Evolutionary conservation across 345 rosid species (phyloP), one percentile per base, ranked within the genome.

Genomic region (Arabidopsis arenosa): DNA sequence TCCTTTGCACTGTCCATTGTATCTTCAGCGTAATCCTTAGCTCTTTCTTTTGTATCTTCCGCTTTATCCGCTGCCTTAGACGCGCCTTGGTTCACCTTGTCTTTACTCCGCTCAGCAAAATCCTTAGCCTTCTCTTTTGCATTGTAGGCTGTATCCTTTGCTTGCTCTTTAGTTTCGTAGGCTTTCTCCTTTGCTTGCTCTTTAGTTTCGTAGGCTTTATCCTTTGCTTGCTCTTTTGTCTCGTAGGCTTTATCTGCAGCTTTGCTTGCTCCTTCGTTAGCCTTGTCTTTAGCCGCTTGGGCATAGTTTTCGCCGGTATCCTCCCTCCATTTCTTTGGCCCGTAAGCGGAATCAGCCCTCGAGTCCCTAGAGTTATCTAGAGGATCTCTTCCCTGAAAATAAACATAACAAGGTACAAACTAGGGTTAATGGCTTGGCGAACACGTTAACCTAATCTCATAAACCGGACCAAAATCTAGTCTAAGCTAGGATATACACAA

Each of bases 121-220:
- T 78, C 81, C 9, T 72, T 78, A 51, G 73, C 58, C 56, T 18
- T 77, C 57, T 72, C 76, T 49, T 78, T 72, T 8, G 77, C 63
- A 5, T 78, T 47, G 17, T 70, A 41, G 18, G 81, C 65, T 49
- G 37, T 72, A 39, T 64, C 81, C 12, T 78, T 78, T 8, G 73
- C 68, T 63, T 63, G 70, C 64, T 62, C 80, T 53, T 76, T 76
- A 10, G 75, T 69, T 18, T 73, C 74, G 32, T 73, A 41, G 9
- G 74, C 70, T 59, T 58, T 73, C 10, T 79, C 78, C 77, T 72
- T 73, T 35, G 59, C 44, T 63, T 63, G 70, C 64, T 62, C 80
- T 53, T 76, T 76, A 10, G 75, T 69, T 18, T 73, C 74, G 32
- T 73, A 41, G 9, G 74, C 70, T 59, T 58, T 73, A 14, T 79